phyloP scores from a whole-genome alignment of 352 stramenopile species.

The Pythium dissimile region DNA sequence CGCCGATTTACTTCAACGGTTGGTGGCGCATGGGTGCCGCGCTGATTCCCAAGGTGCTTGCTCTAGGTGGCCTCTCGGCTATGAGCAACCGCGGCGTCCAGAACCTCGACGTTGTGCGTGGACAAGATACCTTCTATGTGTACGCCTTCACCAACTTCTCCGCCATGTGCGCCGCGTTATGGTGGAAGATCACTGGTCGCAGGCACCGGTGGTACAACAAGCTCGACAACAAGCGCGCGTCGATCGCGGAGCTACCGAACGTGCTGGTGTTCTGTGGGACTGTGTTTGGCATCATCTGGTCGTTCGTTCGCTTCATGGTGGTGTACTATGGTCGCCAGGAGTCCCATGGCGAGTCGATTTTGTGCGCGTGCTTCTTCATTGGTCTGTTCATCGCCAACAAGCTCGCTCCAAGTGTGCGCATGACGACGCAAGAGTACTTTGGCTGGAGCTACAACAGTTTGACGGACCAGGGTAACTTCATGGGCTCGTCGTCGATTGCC shows the following conservation, averaged over 20 bases:
- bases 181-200: slow-evolving; percentile 79
- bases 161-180: slow-evolving; percentile 70
- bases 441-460: slow-evolving; percentile 87
- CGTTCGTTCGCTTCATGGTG: slow-evolving; percentile 77
- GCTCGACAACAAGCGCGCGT: slow-evolving; percentile 53
- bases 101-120: slow-evolving; percentile 80
- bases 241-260: slow-evolving; percentile 74
- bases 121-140: slow-evolving; percentile 74
- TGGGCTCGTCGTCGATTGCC: slow-evolving; percentile 76
- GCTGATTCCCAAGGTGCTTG: slow-evolving; percentile 72
- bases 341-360: slow-evolving; percentile 73
- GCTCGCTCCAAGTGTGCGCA: slow-evolving; percentile 72
- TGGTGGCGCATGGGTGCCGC: slow-evolving; percentile 63
- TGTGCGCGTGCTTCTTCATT: slow-evolving; percentile 67
- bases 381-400: slow-evolving; percentile 76
- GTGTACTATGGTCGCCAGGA: slow-evolving; percentile 70
- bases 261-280: slow-evolving; percentile 77
- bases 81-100: slow-evolving; percentile 73
- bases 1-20: slow-evolving; percentile 75
- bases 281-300: slow-evolving; percentile 74
- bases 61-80: slow-evolving; percentile 67
- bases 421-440: slow-evolving; percentile 88
- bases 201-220: slow-evolving; percentile 74
- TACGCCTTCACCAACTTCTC: slow-evolving; percentile 83
- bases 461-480: slow-evolving; percentile 86